A percentile compares a stretch with the other conserved stretches of the same genome.
Evolutionary conservation across 306 rosid species (phyloP).

Genomic region (Leucaena leucocephala): DNA sequence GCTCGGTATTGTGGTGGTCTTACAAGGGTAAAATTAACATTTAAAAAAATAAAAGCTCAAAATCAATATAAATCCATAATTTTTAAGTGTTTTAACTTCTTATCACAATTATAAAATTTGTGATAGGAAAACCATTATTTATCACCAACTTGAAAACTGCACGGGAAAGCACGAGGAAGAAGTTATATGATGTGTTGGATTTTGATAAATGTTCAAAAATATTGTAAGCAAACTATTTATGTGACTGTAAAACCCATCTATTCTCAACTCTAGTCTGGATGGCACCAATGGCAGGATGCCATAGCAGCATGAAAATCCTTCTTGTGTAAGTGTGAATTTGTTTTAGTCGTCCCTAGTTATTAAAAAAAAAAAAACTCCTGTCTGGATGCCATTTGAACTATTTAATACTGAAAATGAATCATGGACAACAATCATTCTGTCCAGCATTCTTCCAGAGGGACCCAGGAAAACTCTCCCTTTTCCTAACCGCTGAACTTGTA

Average conservation of each 20-base stretch:
- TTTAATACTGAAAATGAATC: conserved; percentile 16
- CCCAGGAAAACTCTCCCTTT: conserved; percentile 1
- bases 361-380: background rate
- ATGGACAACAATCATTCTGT: conserved; percentile 5
- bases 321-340: background rate
- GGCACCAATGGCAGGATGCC: background rate
- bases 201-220: background rate
- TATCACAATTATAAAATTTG: conserved; percentile 21
- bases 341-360: background rate
- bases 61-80: conserved; percentile 26
- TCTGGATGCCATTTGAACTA: background rate
- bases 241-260: conserved; percentile 19
- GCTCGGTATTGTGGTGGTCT: background rate
- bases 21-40: background rate
- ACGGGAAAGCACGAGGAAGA: conserved; percentile 25
- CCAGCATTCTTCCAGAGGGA: background rate
- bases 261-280: background rate
- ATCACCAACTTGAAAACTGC: conserved; percentile 24
- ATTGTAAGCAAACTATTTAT: conserved; percentile 1
- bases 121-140: conserved; percentile 11
- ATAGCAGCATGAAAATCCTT: background rate
- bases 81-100: background rate
- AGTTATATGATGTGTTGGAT: conserved; percentile 16
- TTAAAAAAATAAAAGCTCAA: background rate
- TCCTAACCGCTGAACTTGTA: background rate